These are phyloP conservation scores for Nicotiana paniculata DNA, from an alignment of 257 asterid genomes.

Conservation along the genomic window DNA sequence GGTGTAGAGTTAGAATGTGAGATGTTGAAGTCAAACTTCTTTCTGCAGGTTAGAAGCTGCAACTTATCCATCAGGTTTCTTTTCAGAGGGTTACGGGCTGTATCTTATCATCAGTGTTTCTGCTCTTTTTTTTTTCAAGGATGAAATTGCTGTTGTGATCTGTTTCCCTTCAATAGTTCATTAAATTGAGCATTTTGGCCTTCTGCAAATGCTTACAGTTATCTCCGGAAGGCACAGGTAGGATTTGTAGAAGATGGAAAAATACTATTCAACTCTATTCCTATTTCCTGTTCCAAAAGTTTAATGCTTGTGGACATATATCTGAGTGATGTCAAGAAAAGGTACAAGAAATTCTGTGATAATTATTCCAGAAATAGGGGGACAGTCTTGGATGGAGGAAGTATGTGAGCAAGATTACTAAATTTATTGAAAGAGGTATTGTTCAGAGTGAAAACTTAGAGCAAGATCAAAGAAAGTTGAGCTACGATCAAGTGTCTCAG, in stretches of 20 bases:
- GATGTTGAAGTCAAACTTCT: background rate
- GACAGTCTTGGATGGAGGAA: background rate
- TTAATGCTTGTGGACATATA: background rate
- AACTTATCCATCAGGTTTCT: background rate
- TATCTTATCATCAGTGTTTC: background rate
- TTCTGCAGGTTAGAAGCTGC: background rate
- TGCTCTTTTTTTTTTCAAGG: background rate
- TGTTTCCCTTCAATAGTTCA: background rate
- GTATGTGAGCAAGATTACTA: background rate
- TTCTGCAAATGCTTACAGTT: background rate
- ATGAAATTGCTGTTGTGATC: background rate
- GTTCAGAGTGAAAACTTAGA: background rate
- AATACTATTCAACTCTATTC: background rate
- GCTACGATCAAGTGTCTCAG: background rate
- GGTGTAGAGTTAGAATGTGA: background rate
- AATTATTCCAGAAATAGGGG: background rate
- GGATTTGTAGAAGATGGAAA: background rate
- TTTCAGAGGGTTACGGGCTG: background rate
- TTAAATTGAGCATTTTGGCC: background rate
- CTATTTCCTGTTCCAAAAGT: background rate
- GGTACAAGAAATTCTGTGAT: background rate
- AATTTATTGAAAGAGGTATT: background rate
- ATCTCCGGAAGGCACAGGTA: background rate
- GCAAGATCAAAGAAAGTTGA: background rate
- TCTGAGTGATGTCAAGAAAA: background rate